Percentiles rank a stretch among this genome's conserved stretches.
Conservation (phyloP, 192 early-diverging fungal species). For the Backusella luteola region DNA sequence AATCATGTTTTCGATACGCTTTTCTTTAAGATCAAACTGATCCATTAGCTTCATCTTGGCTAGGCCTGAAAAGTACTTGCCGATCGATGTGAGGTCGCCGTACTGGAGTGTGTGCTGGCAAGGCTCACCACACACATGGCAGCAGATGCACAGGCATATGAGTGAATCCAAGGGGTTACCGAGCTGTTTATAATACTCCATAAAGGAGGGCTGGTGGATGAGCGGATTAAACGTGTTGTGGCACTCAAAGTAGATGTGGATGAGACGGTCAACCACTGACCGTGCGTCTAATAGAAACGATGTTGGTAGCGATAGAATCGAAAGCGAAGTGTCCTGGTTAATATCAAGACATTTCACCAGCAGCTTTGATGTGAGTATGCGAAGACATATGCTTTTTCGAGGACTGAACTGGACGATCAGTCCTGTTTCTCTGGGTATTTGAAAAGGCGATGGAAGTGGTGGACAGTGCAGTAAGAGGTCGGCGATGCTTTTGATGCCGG, state of each 20-base stretch:
- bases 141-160: neutral
- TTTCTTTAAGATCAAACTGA: neutral
- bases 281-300: neutral
- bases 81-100: neutral
- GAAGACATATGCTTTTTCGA: neutral
- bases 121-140: neutral
- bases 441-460: neutral
- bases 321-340: neutral
- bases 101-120: neutral
- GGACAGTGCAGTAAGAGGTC: neutral
- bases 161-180: neutral
- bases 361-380: neutral
- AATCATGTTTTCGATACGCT: neutral
- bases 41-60: neutral
- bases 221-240: neutral
- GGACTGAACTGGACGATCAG: neutral
- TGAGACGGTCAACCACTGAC: neutral
- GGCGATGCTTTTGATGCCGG: neutral
- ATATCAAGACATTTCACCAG: neutral
- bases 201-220: neutral
- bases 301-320: neutral
- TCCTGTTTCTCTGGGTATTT: neutral
- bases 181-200: neutral
- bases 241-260: neutral
- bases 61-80: neutral